Percentiles rank a stretch among this genome's conserved stretches.
Evolutionary conservation across 345 rosid species (phyloP).

Genomic region (Iberis pinnata): DNA sequence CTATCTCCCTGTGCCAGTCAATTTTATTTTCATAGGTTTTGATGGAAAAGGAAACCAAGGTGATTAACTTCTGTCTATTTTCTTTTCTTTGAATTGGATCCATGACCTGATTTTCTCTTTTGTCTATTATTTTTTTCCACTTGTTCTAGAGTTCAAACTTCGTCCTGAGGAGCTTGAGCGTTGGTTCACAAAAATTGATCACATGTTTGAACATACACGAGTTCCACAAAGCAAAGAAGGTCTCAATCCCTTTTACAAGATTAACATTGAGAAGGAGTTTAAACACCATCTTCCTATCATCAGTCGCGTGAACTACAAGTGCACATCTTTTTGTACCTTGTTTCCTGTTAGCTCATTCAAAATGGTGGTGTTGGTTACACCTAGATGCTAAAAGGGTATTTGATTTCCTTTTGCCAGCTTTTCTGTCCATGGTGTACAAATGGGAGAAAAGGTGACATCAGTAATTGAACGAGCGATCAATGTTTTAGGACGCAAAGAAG

Average conservation of each 20-base stretch:
- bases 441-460: conserved; percentile 85
- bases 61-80: conserved; percentile 15
- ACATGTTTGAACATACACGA: conserved; percentile 83
- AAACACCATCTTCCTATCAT: conserved; percentile 63
- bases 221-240: conserved; percentile 68
- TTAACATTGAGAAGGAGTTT: conserved; percentile 47
- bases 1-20: conserved; percentile 85
- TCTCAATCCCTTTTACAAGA: conserved; percentile 67
- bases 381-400: conserved; percentile 5
- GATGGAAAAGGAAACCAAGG: conserved; percentile 98
- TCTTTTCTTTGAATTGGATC: conserved; percentile 6
- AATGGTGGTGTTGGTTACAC: conserved; percentile 8
- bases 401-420: conserved; percentile 42
- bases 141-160: conserved; percentile 60
- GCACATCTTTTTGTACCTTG: conserved; percentile 18
- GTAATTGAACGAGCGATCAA: conserved; percentile 60
- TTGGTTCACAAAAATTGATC: conserved; percentile 91
- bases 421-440: conserved; percentile 87
- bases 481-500: conserved; percentile 70
- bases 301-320: conserved; percentile 90
- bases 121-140: conserved; percentile 16
- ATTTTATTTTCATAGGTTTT: conserved; percentile 91
- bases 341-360: conserved; percentile 11
- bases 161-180: conserved; percentile 82
- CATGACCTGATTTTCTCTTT: conserved; percentile 9